phyloP scores from a whole-genome alignment of 352 stramenopile species.

The Phytopythium oedochilum region DNA sequence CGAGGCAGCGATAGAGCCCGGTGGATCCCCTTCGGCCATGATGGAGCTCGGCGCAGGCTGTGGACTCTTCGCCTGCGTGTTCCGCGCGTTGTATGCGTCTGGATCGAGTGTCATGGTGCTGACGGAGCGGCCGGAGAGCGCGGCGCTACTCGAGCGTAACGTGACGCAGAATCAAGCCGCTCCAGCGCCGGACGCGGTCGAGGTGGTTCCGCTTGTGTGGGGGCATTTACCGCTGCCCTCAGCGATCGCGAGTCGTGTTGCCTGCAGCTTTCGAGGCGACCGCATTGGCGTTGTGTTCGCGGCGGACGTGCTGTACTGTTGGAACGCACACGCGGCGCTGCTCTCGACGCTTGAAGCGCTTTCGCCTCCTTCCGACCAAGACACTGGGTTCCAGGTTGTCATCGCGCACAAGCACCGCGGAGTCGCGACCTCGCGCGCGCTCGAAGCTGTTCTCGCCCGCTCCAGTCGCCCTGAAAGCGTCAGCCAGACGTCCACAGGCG shows the following conservation, averaged over 20 bases:
- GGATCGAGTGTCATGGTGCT: slow-evolving; percentile 11
- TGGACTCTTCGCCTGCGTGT: slow-evolving; percentile 37
- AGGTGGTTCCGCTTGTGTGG: slow-evolving; percentile 27
- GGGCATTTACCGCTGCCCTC: slow-evolving; percentile 11
- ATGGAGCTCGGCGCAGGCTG: slow-evolving; percentile 47
- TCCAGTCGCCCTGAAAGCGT: not conserved
- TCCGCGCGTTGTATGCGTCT: slow-evolving; percentile 1
- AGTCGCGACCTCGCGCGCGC: not conserved
- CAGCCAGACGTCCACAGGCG: not conserved
- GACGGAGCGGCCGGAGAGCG: slow-evolving; percentile 34
- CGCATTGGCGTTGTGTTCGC: slow-evolving; percentile 30
- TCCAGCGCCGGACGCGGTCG: slow-evolving; percentile 9
- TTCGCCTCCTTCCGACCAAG: not conserved
- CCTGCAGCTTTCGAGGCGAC: not conserved
- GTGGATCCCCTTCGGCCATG: slow-evolving; percentile 1
- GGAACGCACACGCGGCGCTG: slow-evolving; percentile 37
- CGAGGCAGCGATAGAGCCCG: not conserved
- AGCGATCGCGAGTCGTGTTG: not conserved
- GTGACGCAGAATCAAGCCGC: slow-evolving; percentile 2
- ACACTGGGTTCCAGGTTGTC: slow-evolving; percentile 12
- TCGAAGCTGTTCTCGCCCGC: not conserved
- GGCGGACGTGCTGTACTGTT: slow-evolving; percentile 63
- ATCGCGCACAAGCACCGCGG: slow-evolving; percentile 57
- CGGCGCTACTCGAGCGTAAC: slow-evolving; percentile 22
- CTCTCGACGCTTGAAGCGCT: slow-evolving; percentile 27